Percentiles rank a stretch among this genome's conserved stretches.
Conservation (phyloP, 2,329 filamentous ascomycete genomes). For the Ophiostoma ips region DNA sequence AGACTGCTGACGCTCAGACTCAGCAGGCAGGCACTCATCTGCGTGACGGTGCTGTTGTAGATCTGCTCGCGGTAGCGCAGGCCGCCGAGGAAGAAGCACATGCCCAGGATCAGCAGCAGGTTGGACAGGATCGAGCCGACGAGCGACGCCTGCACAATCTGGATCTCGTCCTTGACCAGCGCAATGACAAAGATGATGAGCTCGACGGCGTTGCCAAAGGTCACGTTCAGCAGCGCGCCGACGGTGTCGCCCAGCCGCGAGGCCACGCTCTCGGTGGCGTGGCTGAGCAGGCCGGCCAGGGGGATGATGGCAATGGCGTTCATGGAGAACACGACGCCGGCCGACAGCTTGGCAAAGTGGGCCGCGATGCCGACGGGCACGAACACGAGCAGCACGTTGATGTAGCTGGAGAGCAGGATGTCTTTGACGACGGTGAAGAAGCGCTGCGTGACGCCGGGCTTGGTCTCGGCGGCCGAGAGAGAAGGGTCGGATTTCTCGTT, state of each 20-base stretch:
- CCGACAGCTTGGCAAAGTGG: conserved; percentile 25
- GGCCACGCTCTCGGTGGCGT: conserved; percentile 79
- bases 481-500: conserved; percentile 6
- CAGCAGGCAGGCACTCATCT: conserved; percentile 58
- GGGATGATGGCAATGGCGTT: conserved; percentile 67
- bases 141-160: conserved; percentile 62
- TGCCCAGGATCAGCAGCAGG: conserved; percentile 59
- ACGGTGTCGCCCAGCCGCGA: conserved; percentile 69
- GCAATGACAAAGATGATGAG: conserved; percentile 54
- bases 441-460: conserved; percentile 13
- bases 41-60: conserved; percentile 59
- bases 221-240: conserved; percentile 78
- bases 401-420: conserved; percentile 45
- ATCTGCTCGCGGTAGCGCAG: conserved; percentile 56
- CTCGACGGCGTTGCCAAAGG: conserved; percentile 85
- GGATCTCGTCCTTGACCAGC: conserved; percentile 42
- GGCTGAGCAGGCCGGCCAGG: conserved; percentile 67
- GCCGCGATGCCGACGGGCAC: conserved; percentile 54
- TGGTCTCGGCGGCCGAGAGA: not conserved
- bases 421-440: conserved; percentile 34
- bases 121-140: conserved; percentile 69
- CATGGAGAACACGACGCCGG: conserved; percentile 40
- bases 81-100: conserved; percentile 58
- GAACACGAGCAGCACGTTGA: conserved; percentile 55
- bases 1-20: conserved; percentile 42